These are phyloP conservation scores for Naganishia cerealis DNA, from an alignment of 1,284 basidiomycete species.

Conservation along the genomic window DNA sequence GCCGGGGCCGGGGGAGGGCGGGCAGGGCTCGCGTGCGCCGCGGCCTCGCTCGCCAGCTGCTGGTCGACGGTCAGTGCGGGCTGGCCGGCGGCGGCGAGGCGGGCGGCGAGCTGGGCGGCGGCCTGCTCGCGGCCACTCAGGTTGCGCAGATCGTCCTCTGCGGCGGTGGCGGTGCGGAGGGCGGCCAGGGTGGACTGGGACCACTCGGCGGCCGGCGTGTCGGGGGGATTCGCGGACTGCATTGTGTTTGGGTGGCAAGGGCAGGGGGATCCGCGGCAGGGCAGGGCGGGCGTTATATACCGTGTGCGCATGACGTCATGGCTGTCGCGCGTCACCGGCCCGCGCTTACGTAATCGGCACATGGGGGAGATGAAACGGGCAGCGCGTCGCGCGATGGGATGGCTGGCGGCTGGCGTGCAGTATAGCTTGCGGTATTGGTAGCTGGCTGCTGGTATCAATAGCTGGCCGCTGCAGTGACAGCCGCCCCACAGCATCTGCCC, in stretches of 20 bases:
- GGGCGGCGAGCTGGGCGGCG: conserved; percentile 41
- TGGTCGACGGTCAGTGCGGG: conserved; percentile 1
- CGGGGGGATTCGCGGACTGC: background rate
- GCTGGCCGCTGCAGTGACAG: too few species aligned
- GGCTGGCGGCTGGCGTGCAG: background rate
- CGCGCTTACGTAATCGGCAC: background rate
- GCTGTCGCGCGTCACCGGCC: too few species aligned
- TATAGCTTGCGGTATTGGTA: too few species aligned
- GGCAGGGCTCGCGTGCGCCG: background rate
- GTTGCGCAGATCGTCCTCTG: conserved; percentile 33
- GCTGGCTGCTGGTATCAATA: too few species aligned
- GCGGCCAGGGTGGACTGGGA: conserved; percentile 8
- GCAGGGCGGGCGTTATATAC: background rate
- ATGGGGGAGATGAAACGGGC: background rate
- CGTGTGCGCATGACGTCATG: too few species aligned
- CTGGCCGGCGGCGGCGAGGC: conserved; percentile 30
- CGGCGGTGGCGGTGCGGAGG: background rate
- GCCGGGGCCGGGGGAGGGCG: too few species aligned
- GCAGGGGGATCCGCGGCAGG: background rate
- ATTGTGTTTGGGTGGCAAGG: background rate
- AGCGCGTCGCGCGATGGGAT: background rate
- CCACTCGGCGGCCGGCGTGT: conserved; percentile 14
- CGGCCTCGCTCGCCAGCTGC: conserved; percentile 7
- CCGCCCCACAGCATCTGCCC: too few species aligned
- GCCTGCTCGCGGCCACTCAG: conserved; percentile 47